Base-by-base conservation (phyloP, 1,284 basidiomycete genomes). In the Microbotryum violaceum region DNA sequence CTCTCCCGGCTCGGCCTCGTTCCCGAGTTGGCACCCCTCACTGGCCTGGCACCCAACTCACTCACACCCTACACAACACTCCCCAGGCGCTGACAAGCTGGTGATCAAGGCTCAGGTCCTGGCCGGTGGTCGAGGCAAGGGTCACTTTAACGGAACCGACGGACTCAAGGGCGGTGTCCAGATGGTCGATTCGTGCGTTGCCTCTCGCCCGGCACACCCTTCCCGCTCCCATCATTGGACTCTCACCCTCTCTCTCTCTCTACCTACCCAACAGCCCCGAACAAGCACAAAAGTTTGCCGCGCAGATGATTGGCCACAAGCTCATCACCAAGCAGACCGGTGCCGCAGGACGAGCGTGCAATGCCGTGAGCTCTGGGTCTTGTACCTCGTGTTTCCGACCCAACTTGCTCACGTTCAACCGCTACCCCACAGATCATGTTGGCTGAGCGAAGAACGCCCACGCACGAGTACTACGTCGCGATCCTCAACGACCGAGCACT, bases 321-420 rank as follows among this genome's bases (percentile, higher is more conserved):
- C 85, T 99, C 72, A 97, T 99, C 80, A 98, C 96, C 67, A 99
- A 99, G 78, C 96, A 99, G 78, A 99, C 96, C 25, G 96, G 96
- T 70, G 88, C 88, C 62, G 86, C 75, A 58, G 96, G 96, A 59
- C 86, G 93, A 66, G 77, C 92, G 70, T 98, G 96, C 82, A 98
- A 97, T 73, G 50, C 50, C 12, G 29, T 46, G 42, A 42, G 37
- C 37, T 42, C 37, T 31, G 1, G 9, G 37, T 18, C 37, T 33
- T 0, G n/a, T 49, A 27, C 20, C 51, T 7, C 20, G n/a, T n/a
- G 4, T 18, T 12, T 29, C 31, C 6, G 37, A 16, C 37, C 2
- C 12, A 12, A 42, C 14, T 16, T 18, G 16, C 37, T 42, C 37
- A 42, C 4, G 6, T 42, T 53, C 31, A 0, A 4, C 9, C 29